These are phyloP conservation scores for Arabis hirsuta DNA, from an alignment of 345 rosid genomes.

Conservation along the genomic window DNA sequence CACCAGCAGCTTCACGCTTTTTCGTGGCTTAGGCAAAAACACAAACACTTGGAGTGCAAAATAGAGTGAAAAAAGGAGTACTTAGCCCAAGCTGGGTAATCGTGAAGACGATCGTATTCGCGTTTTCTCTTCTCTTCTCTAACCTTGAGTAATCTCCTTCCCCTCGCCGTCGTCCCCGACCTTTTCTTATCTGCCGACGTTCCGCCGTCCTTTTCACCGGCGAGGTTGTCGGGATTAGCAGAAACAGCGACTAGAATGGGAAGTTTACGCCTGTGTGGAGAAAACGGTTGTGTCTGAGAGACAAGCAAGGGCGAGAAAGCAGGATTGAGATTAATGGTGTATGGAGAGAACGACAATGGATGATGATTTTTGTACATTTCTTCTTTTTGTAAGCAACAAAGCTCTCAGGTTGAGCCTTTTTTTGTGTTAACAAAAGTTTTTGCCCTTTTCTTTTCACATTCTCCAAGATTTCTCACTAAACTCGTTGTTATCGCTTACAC, in stretches of 20 bases:
- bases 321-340: conserved; percentile 24
- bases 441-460: too few relatives aligned
- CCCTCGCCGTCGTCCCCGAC: conserved; percentile 93
- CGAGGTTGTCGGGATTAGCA: conserved; percentile 30
- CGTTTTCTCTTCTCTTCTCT: conserved; percentile 91
- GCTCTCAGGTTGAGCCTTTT: conserved; percentile 1
- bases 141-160: conserved; percentile 73
- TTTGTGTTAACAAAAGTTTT: neutral
- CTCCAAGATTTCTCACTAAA: neutral
- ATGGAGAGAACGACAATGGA: conserved; percentile 16
- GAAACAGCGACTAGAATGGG: conserved; percentile 21
- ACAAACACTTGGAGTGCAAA: conserved; percentile 40
- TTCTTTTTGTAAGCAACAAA: neutral
- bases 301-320: conserved; percentile 23
- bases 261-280: conserved; percentile 21
- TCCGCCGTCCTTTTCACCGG: conserved; percentile 25
- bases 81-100: conserved; percentile 94
- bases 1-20: conserved; percentile 5
- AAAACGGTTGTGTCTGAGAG: conserved; percentile 23
- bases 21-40: conserved; percentile 25
- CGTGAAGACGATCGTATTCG: conserved; percentile 72
- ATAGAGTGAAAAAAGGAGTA: conserved; percentile 23
- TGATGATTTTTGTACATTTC: conserved; percentile 21
- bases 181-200: conserved; percentile 43
- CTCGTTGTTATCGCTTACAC: neutral